These are phyloP conservation scores for Cairneyella variabilis DNA, from an alignment of 495 filamentous ascomycete genomes.

Conservation along the genomic window DNA sequence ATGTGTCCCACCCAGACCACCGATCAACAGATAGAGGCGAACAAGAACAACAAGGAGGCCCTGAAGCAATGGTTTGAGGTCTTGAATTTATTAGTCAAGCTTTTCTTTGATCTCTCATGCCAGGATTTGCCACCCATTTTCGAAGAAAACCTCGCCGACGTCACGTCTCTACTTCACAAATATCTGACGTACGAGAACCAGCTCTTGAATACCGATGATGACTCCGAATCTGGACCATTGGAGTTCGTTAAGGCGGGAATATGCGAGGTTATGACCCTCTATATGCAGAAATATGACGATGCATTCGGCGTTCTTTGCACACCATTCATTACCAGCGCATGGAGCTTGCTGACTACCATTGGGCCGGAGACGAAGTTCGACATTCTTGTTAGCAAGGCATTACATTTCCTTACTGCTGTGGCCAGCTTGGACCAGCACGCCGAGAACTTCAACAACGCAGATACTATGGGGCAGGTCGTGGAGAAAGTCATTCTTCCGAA, in stretches of 20 bases:
- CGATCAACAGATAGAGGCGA: slow-evolving; percentile 71
- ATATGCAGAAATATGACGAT: slow-evolving; percentile 89
- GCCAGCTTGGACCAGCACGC: slow-evolving; percentile 74
- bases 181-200: slow-evolving; percentile 88
- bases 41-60: slow-evolving; percentile 65
- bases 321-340: slow-evolving; percentile 82
- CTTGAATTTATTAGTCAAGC: slow-evolving; percentile 79
- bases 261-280: slow-evolving; percentile 82
- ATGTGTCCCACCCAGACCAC: slow-evolving; percentile 53
- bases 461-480: slow-evolving; percentile 73
- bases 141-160: slow-evolving; percentile 65
- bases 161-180: slow-evolving; percentile 80
- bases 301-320: slow-evolving; percentile 75
- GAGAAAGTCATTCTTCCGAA: slow-evolving; percentile 96
- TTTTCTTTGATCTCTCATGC: slow-evolving; percentile 92
- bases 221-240: slow-evolving; percentile 76
- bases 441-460: slow-evolving; percentile 75
- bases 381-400: slow-evolving; percentile 86
- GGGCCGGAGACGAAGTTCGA: slow-evolving; percentile 90
- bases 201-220: slow-evolving; percentile 75
- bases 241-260: slow-evolving; percentile 89
- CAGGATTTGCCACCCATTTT: slow-evolving; percentile 95
- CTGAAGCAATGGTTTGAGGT: slow-evolving; percentile 75
- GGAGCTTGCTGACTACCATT: slow-evolving; percentile 82
- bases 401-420: slow-evolving; percentile 91